phyloP scores from a whole-genome alignment of 306 rosid genomes.

The Prunus salicina region DNA sequence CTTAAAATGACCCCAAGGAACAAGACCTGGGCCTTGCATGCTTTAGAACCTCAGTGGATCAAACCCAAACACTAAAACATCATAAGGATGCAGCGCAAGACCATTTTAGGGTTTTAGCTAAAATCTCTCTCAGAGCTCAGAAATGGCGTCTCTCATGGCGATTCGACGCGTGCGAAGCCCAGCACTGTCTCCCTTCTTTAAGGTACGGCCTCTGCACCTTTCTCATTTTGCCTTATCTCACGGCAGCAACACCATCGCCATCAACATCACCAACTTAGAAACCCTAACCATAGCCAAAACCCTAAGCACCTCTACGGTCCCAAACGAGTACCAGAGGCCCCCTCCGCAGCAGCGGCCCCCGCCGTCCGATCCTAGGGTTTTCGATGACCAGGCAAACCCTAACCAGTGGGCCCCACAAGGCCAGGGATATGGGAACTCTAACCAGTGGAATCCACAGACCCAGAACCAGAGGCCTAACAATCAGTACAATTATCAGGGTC shows the following conservation, averaged over 20 bases:
- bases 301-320: conserved; percentile 51
- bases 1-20: no score
- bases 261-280: background rate
- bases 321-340: conserved; percentile 40
- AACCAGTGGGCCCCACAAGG: conserved; percentile 34
- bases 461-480: conserved; percentile 24
- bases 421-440: conserved; percentile 24
- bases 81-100: background rate
- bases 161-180: conserved; percentile 33
- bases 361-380: conserved; percentile 40
- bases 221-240: conserved; percentile 21
- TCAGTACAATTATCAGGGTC: conserved; percentile 21
- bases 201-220: conserved; percentile 31
- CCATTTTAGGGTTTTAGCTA: conserved; percentile 29
- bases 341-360: conserved; percentile 27
- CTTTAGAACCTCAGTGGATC: no score
- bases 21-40: no score
- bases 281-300: conserved; percentile 24
- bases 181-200: conserved; percentile 30
- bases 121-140: background rate
- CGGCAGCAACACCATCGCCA: background rate
- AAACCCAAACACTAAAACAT: background rate
- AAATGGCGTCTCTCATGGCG: conserved; percentile 44
- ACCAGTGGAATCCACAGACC: conserved; percentile 30
- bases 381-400: conserved; percentile 13